Evolutionary conservation across 2,329 filamentous ascomycete species (phyloP).

Genomic region (Knoxdaviesia capensis): DNA sequence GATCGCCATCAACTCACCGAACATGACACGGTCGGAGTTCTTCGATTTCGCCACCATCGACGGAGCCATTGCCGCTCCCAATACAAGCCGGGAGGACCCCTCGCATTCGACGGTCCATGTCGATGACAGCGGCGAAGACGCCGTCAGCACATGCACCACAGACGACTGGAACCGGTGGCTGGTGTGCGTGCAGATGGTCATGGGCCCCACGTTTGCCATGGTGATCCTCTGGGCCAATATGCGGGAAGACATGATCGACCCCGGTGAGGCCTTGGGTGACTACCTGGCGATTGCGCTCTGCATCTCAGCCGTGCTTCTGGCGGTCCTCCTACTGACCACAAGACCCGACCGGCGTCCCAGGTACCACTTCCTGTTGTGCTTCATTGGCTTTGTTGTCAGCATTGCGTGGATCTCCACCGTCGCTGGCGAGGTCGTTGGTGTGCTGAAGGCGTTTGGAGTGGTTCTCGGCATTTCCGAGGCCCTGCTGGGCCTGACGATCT

Average conservation of each 20-base stretch:
- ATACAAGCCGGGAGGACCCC: neutral
- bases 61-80: constrained; percentile 1
- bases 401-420: constrained; percentile 96
- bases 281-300: too few relatives aligned
- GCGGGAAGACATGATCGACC: constrained; percentile 32
- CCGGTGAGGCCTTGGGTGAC: constrained; percentile 30
- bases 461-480: constrained; percentile 88
- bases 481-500: constrained; percentile 83
- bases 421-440: constrained; percentile 84
- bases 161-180: constrained; percentile 73
- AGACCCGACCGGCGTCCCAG: constrained; percentile 44
- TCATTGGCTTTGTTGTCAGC: constrained; percentile 75
- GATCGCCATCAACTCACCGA: constrained; percentile 9
- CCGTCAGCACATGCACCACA: constrained; percentile 17
- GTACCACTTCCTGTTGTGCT: constrained; percentile 63
- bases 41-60: constrained; percentile 2
- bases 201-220: constrained; percentile 66
- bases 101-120: neutral
- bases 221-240: constrained; percentile 56
- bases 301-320: too few relatives aligned
- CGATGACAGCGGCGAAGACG: constrained; percentile 13
- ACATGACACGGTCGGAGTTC: constrained; percentile 4
- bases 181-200: constrained; percentile 65
- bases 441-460: constrained; percentile 82
- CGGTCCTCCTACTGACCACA: constrained; percentile 46